Conservation (phyloP, 208 protist genomes). For the Crithidia fasciculata region DNA sequence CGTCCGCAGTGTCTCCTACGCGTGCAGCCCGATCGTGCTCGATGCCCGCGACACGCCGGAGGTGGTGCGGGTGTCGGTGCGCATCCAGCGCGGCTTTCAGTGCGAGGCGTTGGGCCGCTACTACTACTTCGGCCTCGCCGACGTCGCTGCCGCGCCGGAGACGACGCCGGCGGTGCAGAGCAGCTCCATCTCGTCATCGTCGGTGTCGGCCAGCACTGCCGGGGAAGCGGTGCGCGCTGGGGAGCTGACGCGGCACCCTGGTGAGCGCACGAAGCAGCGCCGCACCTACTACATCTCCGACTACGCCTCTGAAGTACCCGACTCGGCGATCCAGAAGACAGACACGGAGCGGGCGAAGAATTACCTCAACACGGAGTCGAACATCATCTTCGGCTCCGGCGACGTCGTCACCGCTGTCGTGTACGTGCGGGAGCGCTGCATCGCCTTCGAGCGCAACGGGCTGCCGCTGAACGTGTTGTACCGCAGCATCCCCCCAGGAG, state of each 20-base stretch:
- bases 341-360: slow-evolving; percentile 34
- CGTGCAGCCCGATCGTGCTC: slow-evolving; percentile 63
- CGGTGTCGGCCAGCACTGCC: background rate
- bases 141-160: slow-evolving; percentile 24
- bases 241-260: slow-evolving; percentile 50
- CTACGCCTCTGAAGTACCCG: slow-evolving; percentile 53
- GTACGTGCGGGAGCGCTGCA: slow-evolving; percentile 53
- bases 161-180: slow-evolving; percentile 12
- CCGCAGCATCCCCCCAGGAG: slow-evolving; percentile 48
- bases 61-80: slow-evolving; percentile 70
- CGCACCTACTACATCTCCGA: slow-evolving; percentile 70
- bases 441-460: slow-evolving; percentile 84
- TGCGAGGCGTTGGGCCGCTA: slow-evolving; percentile 77
- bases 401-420: slow-evolving; percentile 87
- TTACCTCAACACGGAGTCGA: slow-evolving; percentile 70
- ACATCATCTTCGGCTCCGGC: slow-evolving; percentile 82
- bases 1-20: slow-evolving; percentile 43
- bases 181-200: background rate
- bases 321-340: slow-evolving; percentile 55
- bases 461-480: slow-evolving; percentile 75
- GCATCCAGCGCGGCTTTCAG: slow-evolving; percentile 60
- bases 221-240: background rate
- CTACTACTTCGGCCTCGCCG: slow-evolving; percentile 79
- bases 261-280: slow-evolving; percentile 47
- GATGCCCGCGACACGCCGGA: slow-evolving; percentile 61